Evolutionary conservation across 352 stramenopile species (phyloP).

Genomic region (Globisporangium recalcitrans): DNA sequence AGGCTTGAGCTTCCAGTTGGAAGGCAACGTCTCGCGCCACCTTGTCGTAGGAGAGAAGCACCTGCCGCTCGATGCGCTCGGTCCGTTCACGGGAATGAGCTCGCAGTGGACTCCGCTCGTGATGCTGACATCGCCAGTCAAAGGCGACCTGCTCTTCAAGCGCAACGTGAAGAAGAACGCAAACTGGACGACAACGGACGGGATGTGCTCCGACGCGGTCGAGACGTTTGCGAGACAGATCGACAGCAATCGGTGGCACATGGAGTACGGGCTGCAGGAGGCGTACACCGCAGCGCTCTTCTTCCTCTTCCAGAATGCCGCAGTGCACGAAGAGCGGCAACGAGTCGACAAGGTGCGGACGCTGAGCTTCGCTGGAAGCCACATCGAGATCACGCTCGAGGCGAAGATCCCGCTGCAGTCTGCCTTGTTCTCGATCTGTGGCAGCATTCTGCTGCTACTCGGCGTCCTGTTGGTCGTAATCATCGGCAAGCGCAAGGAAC

Average conservation of each 20-base stretch:
- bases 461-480: conserved; percentile 15
- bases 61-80: conserved; percentile 26
- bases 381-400: conserved; percentile 25
- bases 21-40: conserved; percentile 17
- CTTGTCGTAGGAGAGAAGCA: conserved; percentile 36
- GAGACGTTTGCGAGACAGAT: conserved; percentile 32
- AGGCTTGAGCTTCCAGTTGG: conserved; percentile 33
- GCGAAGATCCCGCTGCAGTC: conserved; percentile 33
- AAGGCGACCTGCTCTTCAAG: conserved; percentile 32
- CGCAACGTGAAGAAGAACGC: conserved; percentile 23
- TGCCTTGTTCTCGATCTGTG: conserved; percentile 24
- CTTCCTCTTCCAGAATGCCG: conserved; percentile 54
- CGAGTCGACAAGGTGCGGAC: conserved; percentile 22
- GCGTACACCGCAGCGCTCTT: conserved; percentile 44
- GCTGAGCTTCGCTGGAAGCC: conserved; percentile 32
- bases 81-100: conserved; percentile 31
- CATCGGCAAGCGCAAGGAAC: conserved; percentile 19
- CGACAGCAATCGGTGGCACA: conserved; percentile 41
- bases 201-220: conserved; percentile 33
- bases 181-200: conserved; percentile 23
- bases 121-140: conserved; percentile 27
- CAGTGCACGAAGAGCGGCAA: conserved; percentile 22
- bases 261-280: conserved; percentile 39
- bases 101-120: conserved; percentile 39
- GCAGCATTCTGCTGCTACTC: conserved; percentile 19